Evolutionary conservation across 106 monocot species (phyloP).

Genomic region (Allium cepa): DNA sequence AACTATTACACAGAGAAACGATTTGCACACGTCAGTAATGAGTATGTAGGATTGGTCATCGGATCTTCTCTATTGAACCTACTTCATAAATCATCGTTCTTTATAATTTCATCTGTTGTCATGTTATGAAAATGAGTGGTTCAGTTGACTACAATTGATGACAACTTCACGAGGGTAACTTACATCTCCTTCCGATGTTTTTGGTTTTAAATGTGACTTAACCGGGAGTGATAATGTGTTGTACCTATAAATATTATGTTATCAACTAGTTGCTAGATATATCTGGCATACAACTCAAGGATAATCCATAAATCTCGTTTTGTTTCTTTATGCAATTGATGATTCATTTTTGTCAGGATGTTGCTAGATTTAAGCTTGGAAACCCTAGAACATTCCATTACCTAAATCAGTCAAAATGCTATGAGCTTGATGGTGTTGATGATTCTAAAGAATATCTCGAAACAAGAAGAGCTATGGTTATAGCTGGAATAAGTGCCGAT

Average conservation of each 20-base stretch:
- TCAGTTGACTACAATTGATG: too few species aligned
- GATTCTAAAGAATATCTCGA: constrained; percentile 36
- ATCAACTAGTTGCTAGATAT: neutral
- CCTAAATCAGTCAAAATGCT: constrained; percentile 46
- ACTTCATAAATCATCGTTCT: too few species aligned
- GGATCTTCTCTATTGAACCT: too few species aligned
- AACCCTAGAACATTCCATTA: constrained; percentile 48
- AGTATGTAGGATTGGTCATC: neutral
- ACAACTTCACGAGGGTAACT: neutral
- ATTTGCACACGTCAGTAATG: neutral
- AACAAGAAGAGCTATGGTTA: constrained; percentile 47
- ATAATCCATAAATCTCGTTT: neutral
- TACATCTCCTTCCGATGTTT: neutral
- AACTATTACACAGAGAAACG: neutral
- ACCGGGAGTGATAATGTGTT: neutral
- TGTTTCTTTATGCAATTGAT: neutral
- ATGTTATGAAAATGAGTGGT: too few species aligned
- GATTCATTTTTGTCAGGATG: constrained; percentile 19
- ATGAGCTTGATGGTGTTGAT: constrained; percentile 36
- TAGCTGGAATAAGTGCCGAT: constrained; percentile 43
- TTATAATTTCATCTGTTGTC: too few species aligned
- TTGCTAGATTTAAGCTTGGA: constrained; percentile 38
- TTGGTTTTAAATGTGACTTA: neutral
- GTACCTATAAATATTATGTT: neutral
- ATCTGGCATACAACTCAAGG: neutral